Evolutionary conservation across 2,329 filamentous ascomycete genomes (phyloP).

Genomic region (Paracorniculantispora psalliotae): DNA sequence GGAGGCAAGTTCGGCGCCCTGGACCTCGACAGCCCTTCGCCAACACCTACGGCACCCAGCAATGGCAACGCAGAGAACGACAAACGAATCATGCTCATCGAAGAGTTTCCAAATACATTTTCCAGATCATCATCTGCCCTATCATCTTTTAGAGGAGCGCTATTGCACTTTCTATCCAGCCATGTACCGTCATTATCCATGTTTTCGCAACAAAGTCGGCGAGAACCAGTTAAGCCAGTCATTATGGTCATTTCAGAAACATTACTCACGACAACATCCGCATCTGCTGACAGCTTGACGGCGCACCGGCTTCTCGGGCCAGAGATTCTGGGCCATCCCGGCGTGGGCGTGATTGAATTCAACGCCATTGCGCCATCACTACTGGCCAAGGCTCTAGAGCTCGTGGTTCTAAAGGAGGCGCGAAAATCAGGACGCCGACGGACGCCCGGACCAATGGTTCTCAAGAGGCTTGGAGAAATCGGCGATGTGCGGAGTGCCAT

Average conservation of each 20-base stretch:
- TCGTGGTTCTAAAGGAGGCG: constrained; percentile 80
- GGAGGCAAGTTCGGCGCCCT: constrained; percentile 76
- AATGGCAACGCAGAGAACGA: constrained; percentile 17
- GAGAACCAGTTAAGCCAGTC: constrained; percentile 60
- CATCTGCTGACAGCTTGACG: constrained; percentile 85
- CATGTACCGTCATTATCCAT: constrained; percentile 53
- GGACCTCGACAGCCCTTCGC: constrained; percentile 36
- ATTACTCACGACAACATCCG: constrained; percentile 75
- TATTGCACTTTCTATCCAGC: constrained; percentile 69
- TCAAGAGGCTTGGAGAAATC: constrained; percentile 76
- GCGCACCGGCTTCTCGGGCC: constrained; percentile 84
- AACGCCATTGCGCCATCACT: constrained; percentile 86
- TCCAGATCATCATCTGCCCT: constrained; percentile 59
- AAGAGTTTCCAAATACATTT: constrained; percentile 78
- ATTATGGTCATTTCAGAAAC: constrained; percentile 92
- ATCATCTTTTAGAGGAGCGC: constrained; percentile 66
- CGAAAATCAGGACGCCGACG: constrained; percentile 68
- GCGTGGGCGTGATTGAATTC: constrained; percentile 79
- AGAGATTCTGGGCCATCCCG: constrained; percentile 76
- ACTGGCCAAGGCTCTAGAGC: constrained; percentile 76
- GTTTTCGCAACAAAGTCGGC: constrained; percentile 37
- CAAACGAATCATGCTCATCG: constrained; percentile 63
- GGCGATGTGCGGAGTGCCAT: constrained; percentile 93
- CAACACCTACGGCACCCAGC: constrained; percentile 22
- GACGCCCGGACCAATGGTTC: constrained; percentile 71